Evolutionary conservation across 768 basidiomycete genomes (phyloP).

Genomic region (Coprinellus micaceus): DNA sequence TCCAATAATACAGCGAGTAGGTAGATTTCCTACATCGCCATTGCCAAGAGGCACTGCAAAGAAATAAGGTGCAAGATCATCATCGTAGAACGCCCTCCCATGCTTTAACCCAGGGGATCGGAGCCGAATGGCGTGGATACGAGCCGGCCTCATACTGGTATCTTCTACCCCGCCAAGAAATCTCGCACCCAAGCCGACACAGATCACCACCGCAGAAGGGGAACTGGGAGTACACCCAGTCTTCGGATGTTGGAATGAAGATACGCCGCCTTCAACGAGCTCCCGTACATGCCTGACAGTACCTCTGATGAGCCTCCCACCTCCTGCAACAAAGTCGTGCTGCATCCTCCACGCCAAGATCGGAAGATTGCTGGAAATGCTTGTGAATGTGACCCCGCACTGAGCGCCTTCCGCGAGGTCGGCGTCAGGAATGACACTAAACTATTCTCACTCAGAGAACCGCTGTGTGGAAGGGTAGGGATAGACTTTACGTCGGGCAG

Average conservation of each 20-base stretch:
- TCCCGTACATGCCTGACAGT: not conserved
- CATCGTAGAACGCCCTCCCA: not conserved
- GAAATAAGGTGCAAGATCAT: not conserved
- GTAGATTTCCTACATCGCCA: not conserved
- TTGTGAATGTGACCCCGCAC: not conserved
- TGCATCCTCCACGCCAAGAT: not conserved
- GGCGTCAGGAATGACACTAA: too few species aligned
- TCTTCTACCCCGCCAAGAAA: not conserved
- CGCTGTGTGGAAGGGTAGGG: too few species aligned
- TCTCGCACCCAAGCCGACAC: not conserved
- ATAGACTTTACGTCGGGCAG: too few species aligned
- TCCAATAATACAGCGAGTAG: not conserved
- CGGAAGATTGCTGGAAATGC: not conserved
- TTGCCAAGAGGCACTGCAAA: not conserved
- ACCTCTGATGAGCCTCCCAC: not conserved
- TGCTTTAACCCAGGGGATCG: not conserved
- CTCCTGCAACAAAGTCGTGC: not conserved
- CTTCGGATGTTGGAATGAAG: not conserved
- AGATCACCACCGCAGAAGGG: not conserved
- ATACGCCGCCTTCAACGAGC: not conserved
- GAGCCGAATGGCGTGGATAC: not conserved
- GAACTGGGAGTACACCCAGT: not conserved
- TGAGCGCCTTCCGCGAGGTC: not conserved
- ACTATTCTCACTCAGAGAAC: too few species aligned
- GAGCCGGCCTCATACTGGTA: not conserved